A percentile compares a stretch with the other conserved stretches of the same genome.
These are phyloP conservation scores for Arthromyces matolae DNA, from an alignment of 768 basidiomycete genomes.

Conservation along the genomic window DNA sequence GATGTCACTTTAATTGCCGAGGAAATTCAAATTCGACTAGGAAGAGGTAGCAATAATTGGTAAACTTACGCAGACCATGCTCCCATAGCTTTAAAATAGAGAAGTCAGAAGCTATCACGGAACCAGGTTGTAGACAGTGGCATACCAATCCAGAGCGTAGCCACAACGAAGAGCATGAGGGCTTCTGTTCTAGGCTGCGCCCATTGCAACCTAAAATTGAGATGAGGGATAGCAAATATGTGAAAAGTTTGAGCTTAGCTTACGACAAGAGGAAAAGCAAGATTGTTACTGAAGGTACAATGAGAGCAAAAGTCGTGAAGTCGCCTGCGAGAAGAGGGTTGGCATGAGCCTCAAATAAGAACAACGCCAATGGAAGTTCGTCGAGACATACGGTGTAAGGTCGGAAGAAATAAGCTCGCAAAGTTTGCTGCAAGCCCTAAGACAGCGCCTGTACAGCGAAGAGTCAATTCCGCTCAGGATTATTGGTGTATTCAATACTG, in stretches of 20 bases:
- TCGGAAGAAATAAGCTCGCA: slow-evolving; percentile 62
- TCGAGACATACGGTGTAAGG: slow-evolving; percentile 50
- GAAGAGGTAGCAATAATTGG: background rate
- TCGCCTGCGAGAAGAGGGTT: slow-evolving; percentile 41
- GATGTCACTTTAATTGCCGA: slow-evolving; percentile 49
- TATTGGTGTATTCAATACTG: slow-evolving; percentile 1
- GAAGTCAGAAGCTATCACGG: too few relatives aligned
- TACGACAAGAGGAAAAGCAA: slow-evolving; percentile 59
- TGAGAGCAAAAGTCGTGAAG: slow-evolving; percentile 65
- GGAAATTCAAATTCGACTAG: background rate
- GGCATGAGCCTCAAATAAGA: slow-evolving; percentile 2
- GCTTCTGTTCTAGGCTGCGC: slow-evolving; percentile 66
- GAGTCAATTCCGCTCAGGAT: slow-evolving; percentile 8
- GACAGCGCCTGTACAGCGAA: slow-evolving; percentile 39
- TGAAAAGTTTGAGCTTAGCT: slow-evolving; percentile 17
- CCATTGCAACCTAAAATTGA: slow-evolving; percentile 54
- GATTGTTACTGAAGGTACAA: slow-evolving; percentile 65
- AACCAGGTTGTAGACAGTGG: background rate
- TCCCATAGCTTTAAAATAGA: slow-evolving; percentile 59
- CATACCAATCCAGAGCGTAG: slow-evolving; percentile 69
- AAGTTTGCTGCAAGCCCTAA: slow-evolving; percentile 70
- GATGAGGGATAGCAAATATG: slow-evolving; percentile 6
- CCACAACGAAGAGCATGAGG: slow-evolving; percentile 48
- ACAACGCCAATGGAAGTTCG: slow-evolving; percentile 1
- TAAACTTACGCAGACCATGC: slow-evolving; percentile 66